Conservation (phyloP, 192 early-diverging fungal genomes). For the Entrophospora sp. region DNA sequence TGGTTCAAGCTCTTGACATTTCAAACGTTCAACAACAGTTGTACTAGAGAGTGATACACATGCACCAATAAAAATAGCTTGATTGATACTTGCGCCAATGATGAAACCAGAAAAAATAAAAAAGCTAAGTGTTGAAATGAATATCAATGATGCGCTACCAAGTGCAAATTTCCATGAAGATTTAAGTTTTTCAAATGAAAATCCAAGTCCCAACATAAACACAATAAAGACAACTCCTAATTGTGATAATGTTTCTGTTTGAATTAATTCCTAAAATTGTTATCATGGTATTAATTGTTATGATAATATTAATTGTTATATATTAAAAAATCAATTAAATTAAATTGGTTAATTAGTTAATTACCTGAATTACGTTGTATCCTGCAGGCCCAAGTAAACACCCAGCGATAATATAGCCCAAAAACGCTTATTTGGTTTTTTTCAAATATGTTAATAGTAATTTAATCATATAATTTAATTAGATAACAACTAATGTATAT, state of each 20-base stretch:
- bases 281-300: too few relatives aligned
- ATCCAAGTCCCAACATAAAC: conserved; percentile 51
- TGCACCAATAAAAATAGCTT: conserved; percentile 40
- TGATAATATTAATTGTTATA: too few relatives aligned
- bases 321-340: too few relatives aligned
- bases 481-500: background rate
- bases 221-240: conserved; percentile 50
- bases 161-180: conserved; percentile 41
- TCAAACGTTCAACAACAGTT: conserved; percentile 41
- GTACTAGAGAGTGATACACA: conserved; percentile 43
- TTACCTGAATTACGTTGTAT: conserved; percentile 40
- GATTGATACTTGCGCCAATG: conserved; percentile 28
- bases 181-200: conserved; percentile 42
- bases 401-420: conserved; percentile 51
- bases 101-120: conserved; percentile 30
- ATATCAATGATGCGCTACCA: conserved; percentile 34
- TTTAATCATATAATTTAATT: conserved; percentile 20
- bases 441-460: conserved; percentile 24
- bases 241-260: conserved; percentile 45
- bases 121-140: conserved; percentile 30
- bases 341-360: too few relatives aligned
- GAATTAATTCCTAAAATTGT: conserved; percentile 41
- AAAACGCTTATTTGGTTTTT: conserved; percentile 33
- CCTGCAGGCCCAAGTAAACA: conserved; percentile 37
- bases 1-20: conserved; percentile 36